Base-by-base conservation (phyloP, 768 basidiomycete species). In the Pleurotus platypus region DNA sequence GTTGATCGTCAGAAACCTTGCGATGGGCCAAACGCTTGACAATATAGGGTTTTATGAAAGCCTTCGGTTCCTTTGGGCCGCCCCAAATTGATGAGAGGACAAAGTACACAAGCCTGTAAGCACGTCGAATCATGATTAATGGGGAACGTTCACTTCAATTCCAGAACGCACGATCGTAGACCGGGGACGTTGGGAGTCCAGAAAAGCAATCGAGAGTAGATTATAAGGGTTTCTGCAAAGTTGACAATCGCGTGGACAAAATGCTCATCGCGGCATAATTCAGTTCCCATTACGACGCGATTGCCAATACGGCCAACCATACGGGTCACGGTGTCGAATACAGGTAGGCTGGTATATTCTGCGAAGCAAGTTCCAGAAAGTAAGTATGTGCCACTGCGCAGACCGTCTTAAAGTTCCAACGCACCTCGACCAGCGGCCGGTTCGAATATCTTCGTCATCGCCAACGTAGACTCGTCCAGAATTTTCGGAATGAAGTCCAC, bases 221-320 rank as follows among this genome's bases (percentile, higher is more conserved):
- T 22, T 2, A 39, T 5, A 40, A 58, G 49, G 8, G 40, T 46
- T 27, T 18, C 27, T 12, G 43, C 22, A 24, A 43, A 58, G 16
- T 35, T 43, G n/a, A 55, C 51, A 13, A 55, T 26, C 16, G 58
- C 45, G 26, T 48, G 24, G 18, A 58, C 40, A 22, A 45, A 58
- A 7, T 37, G 27, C 24, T 24, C 42, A 26, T 58, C 45, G 15
- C 53, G 58, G 55, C 58, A 58, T 20, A 55, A 13, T 12, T 45
- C 49, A 12, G n/a, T 5, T 2, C 58, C 58, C 12, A 58, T 22
- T 37, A 54, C 15, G 13, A 43, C 58, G n/a, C 58, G 51, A 55
- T 47, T 55, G 45, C 24, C 45, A 12, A 58, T 55, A 16, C 58
- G 51, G 45, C 43, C 58, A 13, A 55, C 20, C 51, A 58, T 55